Evolutionary conservation across 2,329 filamentous ascomycete species (phyloP).

Genomic region (Calonectria pseudoreteaudii): DNA sequence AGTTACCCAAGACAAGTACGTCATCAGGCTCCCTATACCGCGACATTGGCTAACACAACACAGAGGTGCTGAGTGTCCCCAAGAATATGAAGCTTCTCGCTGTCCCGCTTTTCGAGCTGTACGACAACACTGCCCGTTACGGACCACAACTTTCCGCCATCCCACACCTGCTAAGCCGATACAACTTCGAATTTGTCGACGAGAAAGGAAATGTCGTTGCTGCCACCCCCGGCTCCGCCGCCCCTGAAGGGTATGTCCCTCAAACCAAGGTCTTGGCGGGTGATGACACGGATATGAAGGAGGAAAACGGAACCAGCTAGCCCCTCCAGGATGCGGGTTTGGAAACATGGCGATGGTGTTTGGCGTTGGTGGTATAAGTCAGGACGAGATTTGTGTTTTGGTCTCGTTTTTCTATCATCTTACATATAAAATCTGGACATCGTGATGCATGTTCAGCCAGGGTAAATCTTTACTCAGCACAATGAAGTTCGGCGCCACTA

Average conservation of each 20-base stretch:
- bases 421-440: not conserved
- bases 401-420: slow-evolving; percentile 17
- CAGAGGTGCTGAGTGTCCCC: slow-evolving; percentile 94
- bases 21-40: not conserved
- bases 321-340: slow-evolving; percentile 34
- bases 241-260: slow-evolving; percentile 69
- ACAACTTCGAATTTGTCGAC: slow-evolving; percentile 98
- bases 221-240: slow-evolving; percentile 78
- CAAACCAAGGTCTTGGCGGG: slow-evolving; percentile 75
- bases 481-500: not conserved
- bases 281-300: slow-evolving; percentile 72
- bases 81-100: slow-evolving; percentile 99
- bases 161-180: slow-evolving; percentile 91
- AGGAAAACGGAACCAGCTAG: slow-evolving; percentile 54
- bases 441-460: not conserved
- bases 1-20: slow-evolving; percentile 89
- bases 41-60: slow-evolving; percentile 14
- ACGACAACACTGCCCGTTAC: slow-evolving; percentile 96
- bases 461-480: not conserved
- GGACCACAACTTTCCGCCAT: slow-evolving; percentile 97
- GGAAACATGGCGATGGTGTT: slow-evolving; percentile 51
- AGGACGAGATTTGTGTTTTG: slow-evolving; percentile 28
- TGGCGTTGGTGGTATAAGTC: slow-evolving; percentile 43
- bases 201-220: slow-evolving; percentile 91
- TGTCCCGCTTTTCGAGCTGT: slow-evolving; percentile 96